phyloP scores from a whole-genome alignment of 2,329 filamentous ascomycete species.

The Passalora sequoiae region DNA sequence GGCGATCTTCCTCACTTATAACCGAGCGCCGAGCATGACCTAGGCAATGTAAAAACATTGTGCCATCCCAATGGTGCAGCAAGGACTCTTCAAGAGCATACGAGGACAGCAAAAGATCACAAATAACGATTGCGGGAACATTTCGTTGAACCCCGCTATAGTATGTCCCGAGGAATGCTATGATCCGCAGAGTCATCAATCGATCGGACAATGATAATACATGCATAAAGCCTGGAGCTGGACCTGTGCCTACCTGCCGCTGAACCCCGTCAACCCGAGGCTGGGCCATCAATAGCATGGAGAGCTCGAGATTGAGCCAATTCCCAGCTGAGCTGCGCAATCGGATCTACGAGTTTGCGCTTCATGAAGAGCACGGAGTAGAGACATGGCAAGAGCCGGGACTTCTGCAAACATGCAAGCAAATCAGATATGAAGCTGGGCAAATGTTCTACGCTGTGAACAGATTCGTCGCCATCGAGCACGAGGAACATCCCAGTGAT shows the following conservation, averaged over 20 bases:
- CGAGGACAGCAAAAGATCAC: not conserved
- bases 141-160: not conserved
- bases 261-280: no score
- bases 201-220: not conserved
- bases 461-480: conserved; percentile 13
- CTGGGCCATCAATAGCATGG: conserved; percentile 1
- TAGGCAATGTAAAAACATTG: not conserved
- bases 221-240: not conserved
- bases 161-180: conserved; percentile 1
- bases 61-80: not conserved
- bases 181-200: not conserved
- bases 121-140: not conserved
- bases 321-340: conserved; percentile 17
- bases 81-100: not conserved
- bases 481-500: conserved; percentile 13
- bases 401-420: conserved; percentile 16
- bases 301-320: conserved; percentile 7
- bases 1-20: not conserved
- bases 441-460: conserved; percentile 24
- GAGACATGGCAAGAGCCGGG: conserved; percentile 14
- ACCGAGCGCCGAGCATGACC: not conserved
- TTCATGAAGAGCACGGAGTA: conserved; percentile 9
- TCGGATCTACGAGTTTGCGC: conserved; percentile 14
- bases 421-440: conserved; percentile 21
- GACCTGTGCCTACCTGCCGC: not conserved